Conservation (phyloP, 2,329 filamentous ascomycete species). For the Fonsecaea pugnacius region DNA sequence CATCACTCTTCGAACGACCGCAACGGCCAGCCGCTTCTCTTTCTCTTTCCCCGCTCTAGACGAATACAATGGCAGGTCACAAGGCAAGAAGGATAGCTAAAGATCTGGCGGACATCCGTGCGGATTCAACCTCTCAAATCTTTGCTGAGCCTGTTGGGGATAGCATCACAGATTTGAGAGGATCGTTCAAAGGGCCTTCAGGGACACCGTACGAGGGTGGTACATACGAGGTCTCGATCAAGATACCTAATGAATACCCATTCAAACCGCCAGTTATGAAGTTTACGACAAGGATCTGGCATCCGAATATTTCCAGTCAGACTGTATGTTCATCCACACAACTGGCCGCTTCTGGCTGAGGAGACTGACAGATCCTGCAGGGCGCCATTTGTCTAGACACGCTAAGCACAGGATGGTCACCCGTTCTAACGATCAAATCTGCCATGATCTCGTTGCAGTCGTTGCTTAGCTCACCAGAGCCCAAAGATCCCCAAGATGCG, state of each 20-base stretch:
- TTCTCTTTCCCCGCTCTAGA: neutral
- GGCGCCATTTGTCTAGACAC: constrained; percentile 97
- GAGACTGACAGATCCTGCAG: constrained; percentile 52
- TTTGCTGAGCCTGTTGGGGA: constrained; percentile 66
- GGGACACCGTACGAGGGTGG: constrained; percentile 93
- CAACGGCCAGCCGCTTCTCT: neutral
- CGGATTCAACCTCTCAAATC: constrained; percentile 77
- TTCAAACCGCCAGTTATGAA: constrained; percentile 91
- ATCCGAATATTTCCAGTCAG: constrained; percentile 93
- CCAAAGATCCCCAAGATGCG: constrained; percentile 94
- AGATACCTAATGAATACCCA: constrained; percentile 85
- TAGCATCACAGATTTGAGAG: constrained; percentile 80
- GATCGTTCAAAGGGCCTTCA: constrained; percentile 81
- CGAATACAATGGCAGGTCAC: constrained; percentile 57
- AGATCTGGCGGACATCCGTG: constrained; percentile 54
- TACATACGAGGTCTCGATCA: constrained; percentile 79
- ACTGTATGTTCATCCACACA: constrained; percentile 64
- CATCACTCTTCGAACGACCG: neutral
- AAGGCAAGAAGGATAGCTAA: constrained; percentile 60
- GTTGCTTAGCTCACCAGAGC: constrained; percentile 89
- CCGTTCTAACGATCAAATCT: constrained; percentile 94
- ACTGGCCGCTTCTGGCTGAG: neutral
- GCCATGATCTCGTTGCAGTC: constrained; percentile 91
- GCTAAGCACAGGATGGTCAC: constrained; percentile 86
- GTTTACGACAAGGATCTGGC: constrained; percentile 93